These are phyloP conservation scores for Neurospora sp. DNA, from an alignment of 495 filamentous ascomycete species.

Conservation along the genomic window DNA sequence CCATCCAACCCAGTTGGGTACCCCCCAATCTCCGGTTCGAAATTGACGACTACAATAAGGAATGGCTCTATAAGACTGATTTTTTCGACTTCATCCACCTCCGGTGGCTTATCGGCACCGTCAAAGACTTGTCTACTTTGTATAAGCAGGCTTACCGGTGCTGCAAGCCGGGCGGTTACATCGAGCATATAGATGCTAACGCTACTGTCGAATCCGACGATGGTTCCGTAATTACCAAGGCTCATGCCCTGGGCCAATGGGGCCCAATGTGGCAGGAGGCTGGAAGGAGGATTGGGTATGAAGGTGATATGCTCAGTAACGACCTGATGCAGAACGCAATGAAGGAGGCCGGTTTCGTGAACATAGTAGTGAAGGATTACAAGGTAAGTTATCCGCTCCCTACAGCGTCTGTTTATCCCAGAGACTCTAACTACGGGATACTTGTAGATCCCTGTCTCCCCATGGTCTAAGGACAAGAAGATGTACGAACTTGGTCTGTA, in stretches of 20 bases:
- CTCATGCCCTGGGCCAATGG: conserved; percentile 21
- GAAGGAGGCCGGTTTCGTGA: conserved; percentile 44
- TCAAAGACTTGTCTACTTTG: conserved; percentile 37
- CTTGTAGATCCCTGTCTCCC: not conserved
- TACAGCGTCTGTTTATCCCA: not conserved
- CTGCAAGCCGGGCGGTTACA: conserved; percentile 29
- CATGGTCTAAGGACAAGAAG: conserved; percentile 25
- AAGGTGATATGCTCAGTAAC: conserved; percentile 3
- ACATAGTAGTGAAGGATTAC: conserved; percentile 27
- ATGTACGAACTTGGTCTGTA: conserved; percentile 36
- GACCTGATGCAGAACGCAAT: conserved; percentile 47
- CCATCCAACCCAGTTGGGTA: conserved; percentile 46
- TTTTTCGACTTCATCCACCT: conserved; percentile 48
- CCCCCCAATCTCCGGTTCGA: conserved; percentile 48
- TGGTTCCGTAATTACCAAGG: not conserved
- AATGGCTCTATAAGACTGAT: conserved; percentile 34
- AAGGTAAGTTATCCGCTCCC: not conserved
- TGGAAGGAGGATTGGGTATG: conserved; percentile 5
- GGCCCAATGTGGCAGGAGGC: conserved; percentile 16
- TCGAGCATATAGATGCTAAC: conserved; percentile 14
- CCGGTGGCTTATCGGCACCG: conserved; percentile 40
- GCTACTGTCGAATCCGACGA: not conserved
- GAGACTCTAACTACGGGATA: not conserved
- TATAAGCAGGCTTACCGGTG: conserved; percentile 20
- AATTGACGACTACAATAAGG: conserved; percentile 46